Evolutionary conservation across 257 asterid genomes (phyloP).

Genomic region (Solanum corneliomulleri): DNA sequence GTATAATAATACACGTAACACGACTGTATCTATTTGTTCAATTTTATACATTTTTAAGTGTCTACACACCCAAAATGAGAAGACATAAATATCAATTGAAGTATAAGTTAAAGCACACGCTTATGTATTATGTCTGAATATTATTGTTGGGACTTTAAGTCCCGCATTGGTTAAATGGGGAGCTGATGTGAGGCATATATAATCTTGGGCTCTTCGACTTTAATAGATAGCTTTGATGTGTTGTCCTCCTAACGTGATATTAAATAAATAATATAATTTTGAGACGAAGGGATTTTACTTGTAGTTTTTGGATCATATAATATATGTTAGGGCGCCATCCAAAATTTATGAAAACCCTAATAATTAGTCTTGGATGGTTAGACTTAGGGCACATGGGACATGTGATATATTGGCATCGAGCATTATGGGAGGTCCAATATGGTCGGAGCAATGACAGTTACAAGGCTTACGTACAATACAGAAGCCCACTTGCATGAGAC

Average conservation of each 20-base stretch:
- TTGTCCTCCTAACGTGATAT: too few relatives aligned
- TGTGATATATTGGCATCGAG: not conserved
- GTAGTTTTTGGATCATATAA: not conserved
- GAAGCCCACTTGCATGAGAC: not conserved
- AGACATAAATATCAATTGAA: too few relatives aligned
- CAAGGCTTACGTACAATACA: constrained; percentile 1
- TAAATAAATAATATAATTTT: too few relatives aligned
- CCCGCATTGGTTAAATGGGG: not conserved
- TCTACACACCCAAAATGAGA: too few relatives aligned
- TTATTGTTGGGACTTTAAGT: not conserved
- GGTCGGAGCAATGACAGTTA: not conserved
- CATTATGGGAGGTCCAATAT: not conserved
- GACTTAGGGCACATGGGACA: not conserved
- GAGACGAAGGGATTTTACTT: not conserved
- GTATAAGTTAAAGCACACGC: too few relatives aligned
- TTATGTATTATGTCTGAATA: too few relatives aligned
- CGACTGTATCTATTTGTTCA: too few relatives aligned
- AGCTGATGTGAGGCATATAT: not conserved
- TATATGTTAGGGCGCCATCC: not conserved
- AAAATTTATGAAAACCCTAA: not conserved
- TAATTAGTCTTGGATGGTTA: not conserved
- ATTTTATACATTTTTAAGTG: too few relatives aligned
- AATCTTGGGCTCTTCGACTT: not conserved
- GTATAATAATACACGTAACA: too few relatives aligned
- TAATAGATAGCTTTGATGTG: not conserved